A percentile compares a stretch with the other conserved stretches of the same genome.
phyloP scores from a whole-genome alignment of 192 early-diverging fungal genomes.

The Glomus cerebriforme region DNA sequence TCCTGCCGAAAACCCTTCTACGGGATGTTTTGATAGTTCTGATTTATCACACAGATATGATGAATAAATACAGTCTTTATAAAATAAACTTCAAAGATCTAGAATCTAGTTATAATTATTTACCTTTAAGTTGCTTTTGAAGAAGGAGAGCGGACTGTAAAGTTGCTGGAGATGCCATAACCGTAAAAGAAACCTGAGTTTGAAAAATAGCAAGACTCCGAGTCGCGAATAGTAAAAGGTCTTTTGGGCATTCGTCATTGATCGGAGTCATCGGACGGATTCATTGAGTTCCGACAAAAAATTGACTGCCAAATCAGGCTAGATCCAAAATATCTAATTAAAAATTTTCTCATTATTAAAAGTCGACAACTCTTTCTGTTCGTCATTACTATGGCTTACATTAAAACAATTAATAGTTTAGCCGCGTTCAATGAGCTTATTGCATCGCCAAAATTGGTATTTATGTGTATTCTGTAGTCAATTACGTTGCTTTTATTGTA shows the following conservation, averaged over 20 bases:
- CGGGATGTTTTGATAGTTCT: constrained; percentile 77
- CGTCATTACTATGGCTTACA: constrained; percentile 15
- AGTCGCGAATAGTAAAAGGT: no score
- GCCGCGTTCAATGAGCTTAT: constrained; percentile 2
- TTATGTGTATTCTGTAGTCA: not conserved
- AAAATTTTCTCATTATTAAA: no score
- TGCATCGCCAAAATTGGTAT: constrained; percentile 26
- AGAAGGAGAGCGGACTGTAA: constrained; percentile 29
- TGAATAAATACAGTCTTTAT: not conserved
- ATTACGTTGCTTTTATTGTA: not conserved
- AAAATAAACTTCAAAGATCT: not conserved
- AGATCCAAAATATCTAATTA: no score
- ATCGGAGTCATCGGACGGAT: no score
- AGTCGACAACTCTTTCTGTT: not conserved
- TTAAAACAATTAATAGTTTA: constrained; percentile 7
- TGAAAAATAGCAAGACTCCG: not conserved
- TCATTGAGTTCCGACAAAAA: no score
- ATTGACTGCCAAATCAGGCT: no score
- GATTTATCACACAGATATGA: constrained; percentile 28
- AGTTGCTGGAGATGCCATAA: not conserved
- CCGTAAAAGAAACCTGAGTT: not conserved
- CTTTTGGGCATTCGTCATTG: no score
- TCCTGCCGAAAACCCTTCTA: constrained; percentile 89
- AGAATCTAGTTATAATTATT: not conserved
- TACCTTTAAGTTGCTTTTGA: constrained; percentile 33